phyloP scores from a whole-genome alignment of 805 yeast species.

The Geotrichum ghanense region DNA sequence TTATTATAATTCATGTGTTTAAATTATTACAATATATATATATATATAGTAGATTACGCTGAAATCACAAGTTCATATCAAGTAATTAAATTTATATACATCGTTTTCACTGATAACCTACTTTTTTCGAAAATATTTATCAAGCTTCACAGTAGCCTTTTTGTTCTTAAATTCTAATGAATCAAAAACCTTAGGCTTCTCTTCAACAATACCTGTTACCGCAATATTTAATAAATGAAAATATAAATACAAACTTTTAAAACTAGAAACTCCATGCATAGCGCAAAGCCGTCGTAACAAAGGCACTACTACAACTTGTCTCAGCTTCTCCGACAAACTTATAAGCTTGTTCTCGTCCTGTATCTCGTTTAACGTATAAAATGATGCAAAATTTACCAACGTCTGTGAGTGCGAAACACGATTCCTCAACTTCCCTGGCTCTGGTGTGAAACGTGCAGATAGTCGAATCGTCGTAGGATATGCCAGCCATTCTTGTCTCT shows the following conservation, averaged over 20 bases:
- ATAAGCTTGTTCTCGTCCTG: neutral
- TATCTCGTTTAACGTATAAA: neutral
- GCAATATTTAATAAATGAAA: slow-evolving; percentile 1
- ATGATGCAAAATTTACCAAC: neutral
- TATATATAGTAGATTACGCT: no score
- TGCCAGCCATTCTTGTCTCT: slow-evolving; percentile 14
- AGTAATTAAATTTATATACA: no score
- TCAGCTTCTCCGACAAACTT: neutral
- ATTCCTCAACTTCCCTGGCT: neutral
- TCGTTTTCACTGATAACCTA: no score
- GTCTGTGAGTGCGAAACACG: neutral
- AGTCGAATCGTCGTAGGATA: slow-evolving; percentile 13
- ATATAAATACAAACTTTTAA: neutral
- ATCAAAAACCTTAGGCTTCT: no score
- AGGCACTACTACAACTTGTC: neutral
- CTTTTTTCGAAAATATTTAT: no score
- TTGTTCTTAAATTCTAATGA: no score
- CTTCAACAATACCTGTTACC: neutral
- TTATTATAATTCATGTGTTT: no score
- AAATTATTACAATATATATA: no score
- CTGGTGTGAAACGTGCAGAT: slow-evolving; percentile 1
- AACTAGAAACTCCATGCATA: neutral
- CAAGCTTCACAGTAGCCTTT: no score
- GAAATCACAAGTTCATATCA: no score
- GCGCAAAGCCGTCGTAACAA: neutral